Conservation (phyloP, 2,329 filamentous ascomycete genomes). For the Hymenoscyphus fraxineus region DNA sequence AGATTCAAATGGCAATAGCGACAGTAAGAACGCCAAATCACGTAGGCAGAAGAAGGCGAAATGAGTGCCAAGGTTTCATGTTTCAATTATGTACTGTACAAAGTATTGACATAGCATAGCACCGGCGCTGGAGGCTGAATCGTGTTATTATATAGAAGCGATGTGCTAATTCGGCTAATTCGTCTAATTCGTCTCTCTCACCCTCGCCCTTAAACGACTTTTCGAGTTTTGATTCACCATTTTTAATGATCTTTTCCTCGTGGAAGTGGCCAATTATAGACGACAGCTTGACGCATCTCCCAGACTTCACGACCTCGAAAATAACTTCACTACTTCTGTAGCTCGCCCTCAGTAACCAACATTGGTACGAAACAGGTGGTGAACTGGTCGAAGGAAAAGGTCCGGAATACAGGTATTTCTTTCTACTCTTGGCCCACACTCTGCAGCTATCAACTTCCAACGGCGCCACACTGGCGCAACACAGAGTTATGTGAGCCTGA, state of each 20-base stretch:
- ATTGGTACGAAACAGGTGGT: not conserved
- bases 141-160: not conserved
- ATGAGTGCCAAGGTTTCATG: slow-evolving; percentile 15
- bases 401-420: not conserved
- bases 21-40: slow-evolving; percentile 29
- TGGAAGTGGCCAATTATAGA: no score
- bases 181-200: no score
- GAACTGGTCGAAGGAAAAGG: not conserved
- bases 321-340: not conserved
- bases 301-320: no score
- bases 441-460: not conserved
- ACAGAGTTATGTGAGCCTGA: not conserved
- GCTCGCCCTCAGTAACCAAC: not conserved
- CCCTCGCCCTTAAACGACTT: not conserved
- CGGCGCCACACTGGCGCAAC: not conserved
- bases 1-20: slow-evolving; percentile 35
- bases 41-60: slow-evolving; percentile 30
- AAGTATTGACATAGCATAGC: slow-evolving; percentile 10
- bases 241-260: no score
- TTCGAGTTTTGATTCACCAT: no score
- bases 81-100: not conserved
- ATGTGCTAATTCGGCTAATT: no score
- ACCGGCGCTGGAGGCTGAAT: slow-evolving; percentile 2
- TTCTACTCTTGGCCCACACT: not conserved
- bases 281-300: no score